A percentile compares a stretch with the other conserved stretches of the same genome.
Conservation (phyloP, 1,284 basidiomycete genomes). For the Ustilago loliicola region DNA sequence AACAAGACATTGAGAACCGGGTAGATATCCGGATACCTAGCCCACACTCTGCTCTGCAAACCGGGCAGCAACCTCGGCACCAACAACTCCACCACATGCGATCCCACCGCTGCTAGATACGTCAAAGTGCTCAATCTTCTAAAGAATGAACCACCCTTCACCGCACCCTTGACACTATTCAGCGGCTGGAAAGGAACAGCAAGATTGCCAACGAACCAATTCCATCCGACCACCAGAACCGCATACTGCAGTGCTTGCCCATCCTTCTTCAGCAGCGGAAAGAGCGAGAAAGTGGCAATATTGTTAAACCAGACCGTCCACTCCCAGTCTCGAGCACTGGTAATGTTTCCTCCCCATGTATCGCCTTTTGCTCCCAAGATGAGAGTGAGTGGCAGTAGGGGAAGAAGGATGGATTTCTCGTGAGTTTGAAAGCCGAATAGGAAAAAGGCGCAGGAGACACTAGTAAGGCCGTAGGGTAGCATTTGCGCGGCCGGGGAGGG, state of each 20-base stretch:
- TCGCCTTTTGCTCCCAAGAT: conserved; percentile 77
- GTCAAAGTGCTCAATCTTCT: conserved; percentile 24
- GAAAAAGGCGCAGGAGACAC: conserved; percentile 81
- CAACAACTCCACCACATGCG: conserved; percentile 79
- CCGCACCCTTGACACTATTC: conserved; percentile 17
- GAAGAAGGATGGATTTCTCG: conserved; percentile 91
- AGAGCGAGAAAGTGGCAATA: conserved; percentile 89
- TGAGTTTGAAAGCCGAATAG: conserved; percentile 96
- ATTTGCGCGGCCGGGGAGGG: conserved; percentile 75
- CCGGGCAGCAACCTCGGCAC: conserved; percentile 65
- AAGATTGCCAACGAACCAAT: conserved; percentile 78
- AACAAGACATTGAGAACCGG: conserved; percentile 87
- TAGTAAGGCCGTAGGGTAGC: conserved; percentile 66
- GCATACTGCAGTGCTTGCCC: conserved; percentile 82
- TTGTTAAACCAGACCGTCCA: conserved; percentile 86
- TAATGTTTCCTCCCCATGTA: conserved; percentile 72
- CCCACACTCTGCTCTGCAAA: conserved; percentile 73
- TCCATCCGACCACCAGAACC: conserved; percentile 81
- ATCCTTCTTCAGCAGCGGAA: conserved; percentile 85
- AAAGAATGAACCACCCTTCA: conserved; percentile 15
- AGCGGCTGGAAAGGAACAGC: conserved; percentile 24
- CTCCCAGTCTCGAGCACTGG: conserved; percentile 75
- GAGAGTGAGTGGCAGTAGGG: conserved; percentile 85
- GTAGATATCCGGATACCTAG: conserved; percentile 86
- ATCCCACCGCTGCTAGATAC: conserved; percentile 74